A percentile compares a stretch with the other conserved stretches of the same genome.
Conservation (phyloP, 257 asterid species). For the Coffea eugenioides region DNA sequence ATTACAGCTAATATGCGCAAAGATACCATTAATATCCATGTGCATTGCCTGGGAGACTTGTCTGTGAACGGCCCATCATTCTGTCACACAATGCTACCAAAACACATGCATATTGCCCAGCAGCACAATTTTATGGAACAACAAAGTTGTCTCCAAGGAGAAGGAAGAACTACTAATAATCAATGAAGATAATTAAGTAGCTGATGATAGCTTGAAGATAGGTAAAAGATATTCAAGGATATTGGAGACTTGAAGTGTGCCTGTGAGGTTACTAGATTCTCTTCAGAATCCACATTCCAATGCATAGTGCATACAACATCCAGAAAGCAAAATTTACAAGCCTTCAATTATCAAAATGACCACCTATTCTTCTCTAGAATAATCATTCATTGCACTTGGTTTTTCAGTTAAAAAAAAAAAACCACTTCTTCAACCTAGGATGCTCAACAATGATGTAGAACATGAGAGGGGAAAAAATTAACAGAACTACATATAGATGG, state of each 20-base stretch:
- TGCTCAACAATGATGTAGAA: neutral
- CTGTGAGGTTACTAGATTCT: neutral
- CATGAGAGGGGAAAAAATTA: neutral
- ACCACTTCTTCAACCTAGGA: neutral
- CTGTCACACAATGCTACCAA: neutral
- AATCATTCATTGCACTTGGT: neutral
- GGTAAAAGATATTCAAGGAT: neutral
- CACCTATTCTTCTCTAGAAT: neutral
- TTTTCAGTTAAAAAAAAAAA: neutral
- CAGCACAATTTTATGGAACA: neutral
- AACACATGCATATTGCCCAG: neutral
- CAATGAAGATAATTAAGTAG: neutral
- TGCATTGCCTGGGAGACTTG: neutral
- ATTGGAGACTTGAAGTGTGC: no score
- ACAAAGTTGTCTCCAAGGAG: neutral
- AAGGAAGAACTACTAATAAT: neutral
- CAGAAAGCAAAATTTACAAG: neutral
- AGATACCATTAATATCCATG: neutral
- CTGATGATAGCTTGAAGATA: neutral
- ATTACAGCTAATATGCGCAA: neutral
- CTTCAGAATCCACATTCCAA: neutral
- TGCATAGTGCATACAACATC: neutral
- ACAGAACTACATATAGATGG: no score
- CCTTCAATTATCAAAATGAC: neutral
- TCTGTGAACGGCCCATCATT: neutral